phyloP scores from a whole-genome alignment of 2,329 filamentous ascomycete genomes.

The Lasiodiplodia sp. region DNA sequence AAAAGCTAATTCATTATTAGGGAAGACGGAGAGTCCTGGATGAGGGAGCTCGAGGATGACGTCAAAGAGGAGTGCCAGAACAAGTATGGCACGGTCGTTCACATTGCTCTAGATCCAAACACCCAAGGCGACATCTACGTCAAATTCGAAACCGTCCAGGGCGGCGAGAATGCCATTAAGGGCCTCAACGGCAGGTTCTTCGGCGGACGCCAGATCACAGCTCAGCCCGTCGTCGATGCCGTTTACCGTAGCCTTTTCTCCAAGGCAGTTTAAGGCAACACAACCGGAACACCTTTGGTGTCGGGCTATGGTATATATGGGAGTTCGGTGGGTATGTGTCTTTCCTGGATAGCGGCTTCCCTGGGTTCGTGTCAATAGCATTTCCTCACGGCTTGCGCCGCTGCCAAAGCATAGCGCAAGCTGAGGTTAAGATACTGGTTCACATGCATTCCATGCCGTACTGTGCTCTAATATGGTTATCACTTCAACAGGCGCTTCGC shows the following conservation, averaged over 20 bases:
- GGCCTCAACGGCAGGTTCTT: slow-evolving; percentile 97
- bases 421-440: slow-evolving; percentile 17
- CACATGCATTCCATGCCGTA: background rate
- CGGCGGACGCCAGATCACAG: slow-evolving; percentile 89
- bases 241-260: slow-evolving; percentile 91
- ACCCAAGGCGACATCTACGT: slow-evolving; percentile 96
- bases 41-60: slow-evolving; percentile 93
- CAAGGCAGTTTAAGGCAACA: slow-evolving; percentile 22
- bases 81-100: slow-evolving; percentile 97
- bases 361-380: slow-evolving; percentile 20
- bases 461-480: slow-evolving; percentile 20
- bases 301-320: slow-evolving; percentile 4
- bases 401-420: background rate
- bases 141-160: slow-evolving; percentile 95
- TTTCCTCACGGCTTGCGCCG: background rate
- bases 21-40: slow-evolving; percentile 86
- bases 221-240: slow-evolving; percentile 91
- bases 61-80: slow-evolving; percentile 90
- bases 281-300: background rate
- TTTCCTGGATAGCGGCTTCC: slow-evolving; percentile 26
- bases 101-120: slow-evolving; percentile 93
- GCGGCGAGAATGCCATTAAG: slow-evolving; percentile 96
- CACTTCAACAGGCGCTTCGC: slow-evolving; percentile 1
- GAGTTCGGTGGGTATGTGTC: slow-evolving; percentile 26
- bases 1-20: slow-evolving; percentile 59